Conservation (phyloP, 2,329 filamentous ascomycete species). For the Exophiala sp. region DNA sequence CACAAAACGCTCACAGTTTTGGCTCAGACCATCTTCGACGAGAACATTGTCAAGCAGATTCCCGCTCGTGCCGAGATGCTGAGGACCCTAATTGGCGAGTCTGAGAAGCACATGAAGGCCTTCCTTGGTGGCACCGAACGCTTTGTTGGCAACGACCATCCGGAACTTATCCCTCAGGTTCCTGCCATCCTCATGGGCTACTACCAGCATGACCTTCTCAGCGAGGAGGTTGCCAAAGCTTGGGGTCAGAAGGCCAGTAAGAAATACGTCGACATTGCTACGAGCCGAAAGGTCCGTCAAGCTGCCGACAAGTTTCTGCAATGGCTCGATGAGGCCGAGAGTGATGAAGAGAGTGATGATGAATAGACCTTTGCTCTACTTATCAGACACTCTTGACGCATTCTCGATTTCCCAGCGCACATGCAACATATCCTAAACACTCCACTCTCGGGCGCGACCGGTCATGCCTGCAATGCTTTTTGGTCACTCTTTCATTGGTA, state of each 20-base stretch:
- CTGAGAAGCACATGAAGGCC: conserved; percentile 91
- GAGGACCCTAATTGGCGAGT: conserved; percentile 76
- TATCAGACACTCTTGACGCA: background rate
- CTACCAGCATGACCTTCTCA: conserved; percentile 84
- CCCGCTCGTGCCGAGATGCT: conserved; percentile 76
- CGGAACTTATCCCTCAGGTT: conserved; percentile 69
- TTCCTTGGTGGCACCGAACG: conserved; percentile 93
- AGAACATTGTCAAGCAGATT: conserved; percentile 83
- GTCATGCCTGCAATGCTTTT: conserved; percentile 7
- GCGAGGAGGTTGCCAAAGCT: conserved; percentile 78
- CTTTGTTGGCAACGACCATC: conserved; percentile 74
- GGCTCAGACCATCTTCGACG: conserved; percentile 87
- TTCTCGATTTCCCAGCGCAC: background rate
- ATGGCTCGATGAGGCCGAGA: conserved; percentile 81
- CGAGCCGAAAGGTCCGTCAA: conserved; percentile 92
- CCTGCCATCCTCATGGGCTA: conserved; percentile 82
- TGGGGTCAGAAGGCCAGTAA: conserved; percentile 96
- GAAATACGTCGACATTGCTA: conserved; percentile 88
- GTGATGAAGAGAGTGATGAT: conserved; percentile 49
- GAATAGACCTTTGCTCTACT: conserved; percentile 8
- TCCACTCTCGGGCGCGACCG: conserved; percentile 15
- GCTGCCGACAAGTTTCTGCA: conserved; percentile 87
- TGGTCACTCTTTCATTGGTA: conserved; percentile 15
- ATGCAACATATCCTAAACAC: conserved; percentile 5
- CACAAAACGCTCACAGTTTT: conserved; percentile 89